These are phyloP conservation scores for Vaccinium macrocarpon DNA, from an alignment of 148 eudicot species.

Conservation along the genomic window DNA sequence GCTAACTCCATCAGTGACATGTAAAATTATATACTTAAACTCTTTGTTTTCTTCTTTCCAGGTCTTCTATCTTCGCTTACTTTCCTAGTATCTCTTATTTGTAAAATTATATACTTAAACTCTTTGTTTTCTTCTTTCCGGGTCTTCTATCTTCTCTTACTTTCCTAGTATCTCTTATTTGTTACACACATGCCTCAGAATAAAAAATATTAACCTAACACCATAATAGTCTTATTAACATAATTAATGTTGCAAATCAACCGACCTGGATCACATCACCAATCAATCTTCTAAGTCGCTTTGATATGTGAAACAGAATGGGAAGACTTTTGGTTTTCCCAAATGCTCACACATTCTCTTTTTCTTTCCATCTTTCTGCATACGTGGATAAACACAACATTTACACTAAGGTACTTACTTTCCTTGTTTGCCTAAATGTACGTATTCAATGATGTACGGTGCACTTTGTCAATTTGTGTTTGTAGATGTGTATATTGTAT, in stretches of 20 bases:
- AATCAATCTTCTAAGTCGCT: neutral
- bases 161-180: neutral
- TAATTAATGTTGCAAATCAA: neutral
- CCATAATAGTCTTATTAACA: neutral
- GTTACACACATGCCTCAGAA: neutral
- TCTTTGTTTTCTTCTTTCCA: neutral
- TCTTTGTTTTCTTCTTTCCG: neutral
- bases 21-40: neutral
- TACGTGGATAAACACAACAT: neutral
- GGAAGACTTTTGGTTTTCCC: neutral
- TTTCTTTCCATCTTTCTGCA: conserved; percentile 3
- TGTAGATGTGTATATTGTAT: neutral
- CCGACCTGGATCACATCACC: neutral
- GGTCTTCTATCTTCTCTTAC: neutral
- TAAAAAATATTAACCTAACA: neutral
- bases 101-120: neutral
- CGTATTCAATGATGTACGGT: neutral
- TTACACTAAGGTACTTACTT: neutral
- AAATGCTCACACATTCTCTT: neutral
- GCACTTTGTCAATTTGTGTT: neutral
- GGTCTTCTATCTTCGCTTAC: neutral
- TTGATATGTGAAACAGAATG: neutral
- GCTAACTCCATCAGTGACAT: neutral
- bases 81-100: neutral
- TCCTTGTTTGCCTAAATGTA: neutral